Evolutionary conservation across 768 basidiomycete genomes (phyloP), one percentile per base, ranked within the genome.

Genomic region (Tubosaeta sp.): DNA sequence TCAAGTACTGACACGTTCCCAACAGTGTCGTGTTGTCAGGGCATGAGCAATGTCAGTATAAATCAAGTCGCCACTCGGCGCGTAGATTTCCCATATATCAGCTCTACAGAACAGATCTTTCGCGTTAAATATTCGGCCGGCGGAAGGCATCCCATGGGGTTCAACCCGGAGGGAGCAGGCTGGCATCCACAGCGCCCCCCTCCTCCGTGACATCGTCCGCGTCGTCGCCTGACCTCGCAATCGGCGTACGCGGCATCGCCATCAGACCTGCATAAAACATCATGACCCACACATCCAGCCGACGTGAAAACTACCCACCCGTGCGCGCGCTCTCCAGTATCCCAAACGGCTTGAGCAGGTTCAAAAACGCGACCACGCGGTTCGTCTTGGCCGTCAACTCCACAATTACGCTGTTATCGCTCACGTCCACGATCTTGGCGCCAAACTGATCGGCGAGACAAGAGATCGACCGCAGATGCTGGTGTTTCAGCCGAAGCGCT

Each of bases 211-310:
- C 68, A 12, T 77, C 75, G 13, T 83, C 86, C 13, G 83, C 83
- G 6, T 84, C 83, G 6, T 84, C 83, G 1, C 70, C 62, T 25
- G 75, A 69, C 48, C 77, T 73, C 14, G 80, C 67, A 63, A 98
- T 88, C 3, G 95, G 95, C 6, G 97, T 97, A 55, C 97, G 83
- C 5, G 97, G 97, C 90, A 99, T 97, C 6, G 91, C 95, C 95
- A 99, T 99, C 35, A 91, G 73, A 65, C 95, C 95, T 95, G 56
- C 6, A 32, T 31, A 26, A 27, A 33, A 35, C 2, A 14, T 10
- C 2, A 8, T 41, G 31, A 16, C 6, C 19, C 11, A 6, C 4
- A 14, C 25, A 46, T 4, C 17, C 22, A 33, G 11, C 16, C 5
- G 27, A 14, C 16, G 10, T 19, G 14, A 27, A 26, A 33, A 48